These are phyloP conservation scores for Microcera coccophila DNA, from an alignment of 2,329 filamentous ascomycete species.

Conservation along the genomic window DNA sequence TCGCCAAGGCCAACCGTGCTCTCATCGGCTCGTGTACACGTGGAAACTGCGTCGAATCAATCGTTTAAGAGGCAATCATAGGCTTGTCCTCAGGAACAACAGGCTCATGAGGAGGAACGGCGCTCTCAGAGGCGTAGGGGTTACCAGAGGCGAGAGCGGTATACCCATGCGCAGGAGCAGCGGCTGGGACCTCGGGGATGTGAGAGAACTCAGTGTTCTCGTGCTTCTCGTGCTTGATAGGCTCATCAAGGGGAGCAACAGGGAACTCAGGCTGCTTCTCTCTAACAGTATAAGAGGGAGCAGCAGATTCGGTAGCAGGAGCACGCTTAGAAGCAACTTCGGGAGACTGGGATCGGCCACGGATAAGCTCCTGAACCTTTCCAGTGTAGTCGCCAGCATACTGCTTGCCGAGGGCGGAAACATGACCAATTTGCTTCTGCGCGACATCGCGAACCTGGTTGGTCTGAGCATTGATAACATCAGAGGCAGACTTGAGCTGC, in stretches of 20 bases:
- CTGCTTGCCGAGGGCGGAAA: slow-evolving; percentile 61
- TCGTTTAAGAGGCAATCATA: slow-evolving; percentile 29
- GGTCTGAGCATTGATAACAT: slow-evolving; percentile 60
- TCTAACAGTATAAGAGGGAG: slow-evolving; percentile 20
- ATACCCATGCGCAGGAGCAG: no score
- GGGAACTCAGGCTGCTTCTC: slow-evolving; percentile 12
- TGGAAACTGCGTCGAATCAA: slow-evolving; percentile 23
- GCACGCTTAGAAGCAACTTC: slow-evolving; percentile 30
- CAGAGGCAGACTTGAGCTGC: slow-evolving; percentile 55
- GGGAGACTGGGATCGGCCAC: slow-evolving; percentile 44
- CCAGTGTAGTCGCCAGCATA: slow-evolving; percentile 64
- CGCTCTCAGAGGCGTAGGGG: slow-evolving; percentile 21
- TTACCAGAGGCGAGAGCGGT: slow-evolving; percentile 10
- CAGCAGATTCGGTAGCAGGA: slow-evolving; percentile 17
- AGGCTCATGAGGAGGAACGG: slow-evolving; percentile 27
- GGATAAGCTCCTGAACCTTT: slow-evolving; percentile 63
- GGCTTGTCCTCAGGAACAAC: slow-evolving; percentile 28
- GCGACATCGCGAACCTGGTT: slow-evolving; percentile 58
- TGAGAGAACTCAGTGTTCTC: slow-evolving; percentile 17
- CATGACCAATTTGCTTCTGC: slow-evolving; percentile 60
- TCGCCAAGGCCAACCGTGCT: slow-evolving; percentile 25
- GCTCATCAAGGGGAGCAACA: slow-evolving; percentile 32
- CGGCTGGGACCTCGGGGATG: no score
- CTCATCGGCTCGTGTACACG: slow-evolving; percentile 26
- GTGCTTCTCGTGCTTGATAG: slow-evolving; percentile 25